Conservation (phyloP, 768 basidiomycete genomes). For the Suillus discolor region DNA sequence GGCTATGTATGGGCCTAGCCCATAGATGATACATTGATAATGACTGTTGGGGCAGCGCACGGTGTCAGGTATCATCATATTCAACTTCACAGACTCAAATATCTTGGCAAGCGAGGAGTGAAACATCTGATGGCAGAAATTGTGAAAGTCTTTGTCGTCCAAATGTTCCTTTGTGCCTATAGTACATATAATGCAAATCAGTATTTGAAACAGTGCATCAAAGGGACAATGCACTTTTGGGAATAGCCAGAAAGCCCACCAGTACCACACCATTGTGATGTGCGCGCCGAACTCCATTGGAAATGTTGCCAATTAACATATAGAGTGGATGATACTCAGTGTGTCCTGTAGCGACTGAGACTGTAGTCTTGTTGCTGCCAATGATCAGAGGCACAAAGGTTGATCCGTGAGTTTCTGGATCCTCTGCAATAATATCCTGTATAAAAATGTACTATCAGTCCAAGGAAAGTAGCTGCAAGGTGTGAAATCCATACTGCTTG, state of each 20-base stretch:
- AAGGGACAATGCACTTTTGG: background rate
- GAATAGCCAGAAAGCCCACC: conserved; percentile 28
- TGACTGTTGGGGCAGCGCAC: too few species aligned
- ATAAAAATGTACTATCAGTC: background rate
- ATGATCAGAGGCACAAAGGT: conserved; percentile 35
- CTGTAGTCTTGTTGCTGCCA: conserved; percentile 45
- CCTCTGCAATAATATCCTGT: conserved; percentile 27
- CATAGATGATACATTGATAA: too few species aligned
- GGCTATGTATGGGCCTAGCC: too few species aligned
- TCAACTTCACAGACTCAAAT: too few species aligned
- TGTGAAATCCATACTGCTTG: conserved; percentile 28
- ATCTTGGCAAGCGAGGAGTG: too few species aligned
- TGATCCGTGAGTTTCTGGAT: conserved; percentile 29
- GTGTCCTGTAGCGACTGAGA: conserved; percentile 33
- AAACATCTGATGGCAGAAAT: too few species aligned
- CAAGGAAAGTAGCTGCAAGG: background rate
- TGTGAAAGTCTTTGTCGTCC: too few species aligned
- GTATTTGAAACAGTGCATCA: background rate
- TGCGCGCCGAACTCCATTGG: conserved; percentile 23
- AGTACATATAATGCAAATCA: background rate
- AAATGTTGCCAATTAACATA: conserved; percentile 20
- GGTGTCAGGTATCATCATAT: too few species aligned
- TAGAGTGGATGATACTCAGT: conserved; percentile 32
- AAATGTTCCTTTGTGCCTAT: too few species aligned
- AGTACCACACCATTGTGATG: conserved; percentile 20